Evolutionary conservation across 768 basidiomycete genomes (phyloP), one percentile per base, ranked within the genome.

Genomic region (Auricularia cornea): DNA sequence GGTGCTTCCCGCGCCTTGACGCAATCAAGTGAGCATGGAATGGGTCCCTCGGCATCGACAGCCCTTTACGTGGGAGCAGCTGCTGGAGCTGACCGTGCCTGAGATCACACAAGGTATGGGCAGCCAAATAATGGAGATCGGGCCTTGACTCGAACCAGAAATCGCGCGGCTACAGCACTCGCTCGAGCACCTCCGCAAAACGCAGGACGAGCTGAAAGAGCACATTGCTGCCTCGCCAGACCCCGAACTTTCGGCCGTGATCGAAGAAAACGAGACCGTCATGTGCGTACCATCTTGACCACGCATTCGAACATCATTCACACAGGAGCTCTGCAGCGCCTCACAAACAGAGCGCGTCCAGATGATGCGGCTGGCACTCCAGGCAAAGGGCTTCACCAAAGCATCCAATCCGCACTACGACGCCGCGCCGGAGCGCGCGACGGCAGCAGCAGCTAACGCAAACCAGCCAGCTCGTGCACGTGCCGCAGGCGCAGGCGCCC

Each of bases 341-440:
- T 89, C 90, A 8, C 91, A 92, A 73, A 82, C 88, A 69, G 91
- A 93, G 69, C 80, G 90, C 26, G 83, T 91, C 63, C 74, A 75
- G 30, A 89, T 92, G 60, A 78, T 91, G 60, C 83, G 81, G 71
- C 75, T 86, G 68, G 89, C 86, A 6, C 74, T 91, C 62, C 73
- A 75, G 81, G 86, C 69, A 89, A 88, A 38, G 64, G 68, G 67
- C 88, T 87, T 57, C 1, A 73, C 85, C 12, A 65, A 67, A 12
- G 62, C 72, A 52, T 66, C 74, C 60, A 75, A 76, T n/a, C 65
- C 70, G n/a, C 85, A 87, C 70, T 85, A 84, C 69, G 76, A 78
- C 57, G 61, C 60, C 12, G 28, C 26, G 31, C 38, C 28, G 28
- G 26, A 57, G 12, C 16, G 26, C 12, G 6, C 59, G n/a, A 14